Evolutionary conservation across 2,329 filamentous ascomycete species (phyloP).

Genomic region (Elsinoe australis): DNA sequence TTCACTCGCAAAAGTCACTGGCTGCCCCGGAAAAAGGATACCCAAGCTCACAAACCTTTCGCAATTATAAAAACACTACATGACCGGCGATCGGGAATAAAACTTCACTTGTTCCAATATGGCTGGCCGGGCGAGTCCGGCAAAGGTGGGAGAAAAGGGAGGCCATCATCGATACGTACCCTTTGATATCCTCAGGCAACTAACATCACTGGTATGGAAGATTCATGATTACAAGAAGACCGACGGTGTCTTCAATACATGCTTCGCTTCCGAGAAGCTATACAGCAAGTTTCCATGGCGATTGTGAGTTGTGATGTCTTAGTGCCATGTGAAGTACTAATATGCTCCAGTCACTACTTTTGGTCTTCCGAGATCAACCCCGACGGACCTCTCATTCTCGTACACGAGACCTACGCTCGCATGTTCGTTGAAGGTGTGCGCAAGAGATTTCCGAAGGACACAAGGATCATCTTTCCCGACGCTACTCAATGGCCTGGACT

Average conservation of each 20-base stretch:
- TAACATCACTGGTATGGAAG: slow-evolving; percentile 8
- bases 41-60: no score
- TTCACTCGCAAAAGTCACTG: no score
- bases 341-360: slow-evolving; percentile 25
- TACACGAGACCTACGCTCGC: slow-evolving; percentile 59
- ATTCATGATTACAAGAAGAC: slow-evolving; percentile 10
- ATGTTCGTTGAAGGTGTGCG: slow-evolving; percentile 60
- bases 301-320: slow-evolving; percentile 50
- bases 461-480: neutral
- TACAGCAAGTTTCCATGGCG: slow-evolving; percentile 58
- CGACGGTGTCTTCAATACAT: slow-evolving; percentile 23
- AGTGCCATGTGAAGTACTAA: slow-evolving; percentile 2
- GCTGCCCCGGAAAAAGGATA: no score
- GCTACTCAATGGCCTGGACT: slow-evolving; percentile 45
- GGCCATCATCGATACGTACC: slow-evolving; percentile 11
- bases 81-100: no score
- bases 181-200: slow-evolving; percentile 8
- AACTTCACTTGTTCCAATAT: no score
- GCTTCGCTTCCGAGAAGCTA: slow-evolving; percentile 53
- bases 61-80: no score
- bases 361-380: slow-evolving; percentile 21
- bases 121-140: no score
- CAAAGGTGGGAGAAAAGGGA: no score
- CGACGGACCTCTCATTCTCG: slow-evolving; percentile 55
- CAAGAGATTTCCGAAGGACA: slow-evolving; percentile 40